These are phyloP conservation scores for Fusarium setosum DNA, from an alignment of 2,329 filamentous ascomycete genomes.

Conservation along the genomic window DNA sequence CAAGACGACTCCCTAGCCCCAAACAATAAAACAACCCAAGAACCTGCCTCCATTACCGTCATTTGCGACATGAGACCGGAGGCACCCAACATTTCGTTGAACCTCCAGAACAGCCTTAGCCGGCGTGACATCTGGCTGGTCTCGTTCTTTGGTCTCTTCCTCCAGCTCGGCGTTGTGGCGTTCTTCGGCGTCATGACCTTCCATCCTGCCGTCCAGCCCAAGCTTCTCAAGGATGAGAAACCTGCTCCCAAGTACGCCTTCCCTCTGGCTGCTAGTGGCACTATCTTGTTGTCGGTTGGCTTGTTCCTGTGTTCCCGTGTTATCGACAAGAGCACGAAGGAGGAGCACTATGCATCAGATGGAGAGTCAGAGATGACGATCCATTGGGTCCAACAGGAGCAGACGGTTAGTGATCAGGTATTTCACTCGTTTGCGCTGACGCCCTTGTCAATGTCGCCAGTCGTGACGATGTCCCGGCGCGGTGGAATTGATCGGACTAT, in stretches of 20 bases:
- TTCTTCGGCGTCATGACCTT: neutral
- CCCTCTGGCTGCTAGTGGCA: conserved; percentile 41
- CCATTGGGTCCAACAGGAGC: conserved; percentile 46
- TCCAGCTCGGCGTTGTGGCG: neutral
- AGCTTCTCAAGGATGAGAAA: conserved; percentile 5
- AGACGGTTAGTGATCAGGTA: conserved; percentile 43
- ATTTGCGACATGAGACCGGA: neutral
- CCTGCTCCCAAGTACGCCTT: conserved; percentile 34
- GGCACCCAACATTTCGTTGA: neutral
- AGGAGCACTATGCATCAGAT: conserved; percentile 15
- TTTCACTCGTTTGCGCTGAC: conserved; percentile 40
- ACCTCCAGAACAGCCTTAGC: neutral
- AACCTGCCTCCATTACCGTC: no score
- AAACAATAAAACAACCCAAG: no score
- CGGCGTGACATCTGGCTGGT: neutral
- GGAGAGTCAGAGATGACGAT: conserved; percentile 12
- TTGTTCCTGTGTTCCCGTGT: conserved; percentile 46
- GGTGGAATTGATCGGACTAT: no score
- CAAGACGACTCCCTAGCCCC: no score
- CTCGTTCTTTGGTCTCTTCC: neutral
- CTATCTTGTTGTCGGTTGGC: conserved; percentile 39
- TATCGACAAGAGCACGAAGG: conserved; percentile 45
- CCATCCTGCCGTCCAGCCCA: neutral
- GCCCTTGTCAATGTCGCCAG: no score
- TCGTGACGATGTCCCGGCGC: neutral